Evolutionary conservation across 352 stramenopile genomes (phyloP).

Genomic region (Phytopythium cucurbitacearum): DNA sequence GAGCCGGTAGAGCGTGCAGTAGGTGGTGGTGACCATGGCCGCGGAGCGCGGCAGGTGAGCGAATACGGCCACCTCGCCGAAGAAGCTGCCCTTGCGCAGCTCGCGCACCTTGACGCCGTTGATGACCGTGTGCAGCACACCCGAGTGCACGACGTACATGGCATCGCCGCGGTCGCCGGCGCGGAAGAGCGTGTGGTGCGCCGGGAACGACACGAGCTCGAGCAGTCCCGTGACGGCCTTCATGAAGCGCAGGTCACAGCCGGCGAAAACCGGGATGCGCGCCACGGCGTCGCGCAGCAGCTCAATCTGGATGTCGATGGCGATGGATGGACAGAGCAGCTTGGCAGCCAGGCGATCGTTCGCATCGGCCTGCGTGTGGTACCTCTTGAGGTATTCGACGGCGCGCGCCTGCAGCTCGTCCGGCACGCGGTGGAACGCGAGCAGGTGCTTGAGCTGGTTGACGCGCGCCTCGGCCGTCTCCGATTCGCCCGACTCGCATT

Average conservation of each 20-base stretch:
- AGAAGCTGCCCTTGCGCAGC: constrained; percentile 59
- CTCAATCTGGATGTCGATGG: constrained; percentile 65
- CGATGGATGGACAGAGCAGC: constrained; percentile 65
- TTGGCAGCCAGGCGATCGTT: constrained; percentile 58
- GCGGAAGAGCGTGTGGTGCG: constrained; percentile 51
- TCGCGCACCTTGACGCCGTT: constrained; percentile 64
- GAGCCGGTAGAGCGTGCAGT: constrained; percentile 59
- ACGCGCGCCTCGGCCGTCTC: constrained; percentile 58
- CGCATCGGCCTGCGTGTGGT: constrained; percentile 55
- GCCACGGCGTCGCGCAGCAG: constrained; percentile 48
- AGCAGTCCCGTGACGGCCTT: constrained; percentile 50
- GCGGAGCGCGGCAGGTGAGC: constrained; percentile 54
- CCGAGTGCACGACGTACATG: constrained; percentile 69
- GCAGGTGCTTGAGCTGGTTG: constrained; percentile 62
- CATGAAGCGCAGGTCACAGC: constrained; percentile 54
- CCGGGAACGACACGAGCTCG: constrained; percentile 49
- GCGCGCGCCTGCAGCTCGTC: constrained; percentile 40
- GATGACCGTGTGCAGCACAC: constrained; percentile 54
- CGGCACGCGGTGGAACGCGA: constrained; percentile 60
- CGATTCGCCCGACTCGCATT: constrained; percentile 51
- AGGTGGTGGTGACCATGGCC: constrained; percentile 58
- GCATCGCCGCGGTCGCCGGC: constrained; percentile 58
- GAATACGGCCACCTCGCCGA: constrained; percentile 65
- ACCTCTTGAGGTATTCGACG: constrained; percentile 62
- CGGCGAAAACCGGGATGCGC: constrained; percentile 52